These are phyloP conservation scores for Evernia prunastri DNA, from an alignment of 495 filamentous ascomycete genomes.

Conservation along the genomic window DNA sequence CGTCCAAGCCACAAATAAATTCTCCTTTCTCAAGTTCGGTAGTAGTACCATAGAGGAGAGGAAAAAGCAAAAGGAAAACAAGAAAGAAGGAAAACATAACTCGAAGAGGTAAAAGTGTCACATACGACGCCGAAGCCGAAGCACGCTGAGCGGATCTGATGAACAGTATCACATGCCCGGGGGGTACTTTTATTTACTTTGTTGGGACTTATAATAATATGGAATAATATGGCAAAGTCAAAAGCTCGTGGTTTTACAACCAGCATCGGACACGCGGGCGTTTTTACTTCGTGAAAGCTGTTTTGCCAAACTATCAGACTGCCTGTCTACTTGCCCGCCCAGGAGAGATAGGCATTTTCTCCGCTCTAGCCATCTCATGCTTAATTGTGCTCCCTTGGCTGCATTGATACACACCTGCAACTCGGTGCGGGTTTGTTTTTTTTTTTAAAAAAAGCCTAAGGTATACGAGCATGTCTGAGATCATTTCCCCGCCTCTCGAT, in stretches of 20 bases:
- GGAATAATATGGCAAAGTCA: background rate
- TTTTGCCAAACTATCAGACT: no score
- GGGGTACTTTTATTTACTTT: background rate
- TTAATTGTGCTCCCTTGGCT: background rate
- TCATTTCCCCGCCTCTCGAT: background rate
- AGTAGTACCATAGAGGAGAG: no score
- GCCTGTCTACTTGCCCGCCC: no score
- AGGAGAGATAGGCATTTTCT: background rate
- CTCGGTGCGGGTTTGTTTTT: no score
- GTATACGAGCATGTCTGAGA: background rate
- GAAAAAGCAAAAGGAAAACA: no score
- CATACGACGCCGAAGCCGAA: no score
- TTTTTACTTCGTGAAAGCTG: no score
- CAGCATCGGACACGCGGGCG: no score
- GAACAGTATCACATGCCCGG: background rate
- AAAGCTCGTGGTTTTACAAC: background rate
- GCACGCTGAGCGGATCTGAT: no score
- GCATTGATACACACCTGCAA: background rate
- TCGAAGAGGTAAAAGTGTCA: background rate
- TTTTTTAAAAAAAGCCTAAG: background rate
- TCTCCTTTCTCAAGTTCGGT: background rate
- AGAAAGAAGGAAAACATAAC: no score
- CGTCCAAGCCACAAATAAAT: background rate
- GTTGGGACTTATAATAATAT: background rate
- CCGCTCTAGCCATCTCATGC: background rate